phyloP scores from a whole-genome alignment of 306 rosid species.

The Prunus mongolica region DNA sequence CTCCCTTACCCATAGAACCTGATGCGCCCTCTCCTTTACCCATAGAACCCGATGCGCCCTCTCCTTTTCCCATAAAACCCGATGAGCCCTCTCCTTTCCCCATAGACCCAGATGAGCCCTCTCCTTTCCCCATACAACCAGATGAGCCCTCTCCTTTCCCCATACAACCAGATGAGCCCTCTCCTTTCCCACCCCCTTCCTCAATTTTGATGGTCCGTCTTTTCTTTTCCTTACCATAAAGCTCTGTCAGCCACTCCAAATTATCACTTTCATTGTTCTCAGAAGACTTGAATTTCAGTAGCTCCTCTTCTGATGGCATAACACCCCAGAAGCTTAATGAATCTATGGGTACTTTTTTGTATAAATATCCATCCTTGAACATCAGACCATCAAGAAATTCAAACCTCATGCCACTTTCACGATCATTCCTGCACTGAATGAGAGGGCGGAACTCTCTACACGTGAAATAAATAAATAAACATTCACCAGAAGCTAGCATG shows the following conservation, averaged over 20 bases:
- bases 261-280: conserved; percentile 61
- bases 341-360: conserved; percentile 72
- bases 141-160: conserved; percentile 7
- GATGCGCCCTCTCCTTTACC: conserved; percentile 67
- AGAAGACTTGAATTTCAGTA: conserved; percentile 62
- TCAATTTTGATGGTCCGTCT: conserved; percentile 38
- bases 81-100: conserved; percentile 53
- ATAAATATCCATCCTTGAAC: conserved; percentile 88
- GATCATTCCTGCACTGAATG: conserved; percentile 62
- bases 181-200: conserved; percentile 52
- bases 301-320: conserved; percentile 76
- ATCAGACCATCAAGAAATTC: conserved; percentile 72
- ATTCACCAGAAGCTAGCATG: conserved; percentile 3
- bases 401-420: conserved; percentile 61
- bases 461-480: conserved; percentile 11
- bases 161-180: conserved; percentile 47
- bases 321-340: conserved; percentile 86
- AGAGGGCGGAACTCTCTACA: conserved; percentile 91
- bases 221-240: conserved; percentile 72
- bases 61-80: conserved; percentile 45
- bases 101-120: conserved; percentile 22
- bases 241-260: conserved; percentile 83
- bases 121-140: conserved; percentile 30
- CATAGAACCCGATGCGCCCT: conserved; percentile 49
- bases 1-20: conserved; percentile 26